Conservation (phyloP, 2,329 filamentous ascomycete species). For the Stachybotrys echinatus region DNA sequence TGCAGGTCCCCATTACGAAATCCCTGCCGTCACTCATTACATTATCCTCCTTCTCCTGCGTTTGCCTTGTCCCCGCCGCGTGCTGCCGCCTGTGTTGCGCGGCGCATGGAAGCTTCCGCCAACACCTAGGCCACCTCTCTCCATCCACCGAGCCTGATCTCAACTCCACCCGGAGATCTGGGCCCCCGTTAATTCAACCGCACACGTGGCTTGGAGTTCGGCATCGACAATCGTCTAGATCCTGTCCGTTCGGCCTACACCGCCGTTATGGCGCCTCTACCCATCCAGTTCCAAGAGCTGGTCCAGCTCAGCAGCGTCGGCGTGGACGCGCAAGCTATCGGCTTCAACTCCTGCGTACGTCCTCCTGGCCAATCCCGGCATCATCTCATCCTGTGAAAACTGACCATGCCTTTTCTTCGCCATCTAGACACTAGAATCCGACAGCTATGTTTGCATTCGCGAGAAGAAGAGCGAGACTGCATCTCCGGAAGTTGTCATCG, state of each 20-base stretch:
- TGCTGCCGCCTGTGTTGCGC: constrained; percentile 20
- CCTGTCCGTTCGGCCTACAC: constrained; percentile 4
- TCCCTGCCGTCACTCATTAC: constrained; percentile 14
- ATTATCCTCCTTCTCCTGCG: constrained; percentile 9
- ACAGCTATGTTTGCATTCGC: constrained; percentile 91
- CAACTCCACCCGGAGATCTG: constrained; percentile 13
- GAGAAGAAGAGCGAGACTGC: constrained; percentile 84
- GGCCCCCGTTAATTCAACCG: not conserved
- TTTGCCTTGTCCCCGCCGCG: constrained; percentile 8
- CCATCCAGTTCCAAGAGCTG: constrained; percentile 91
- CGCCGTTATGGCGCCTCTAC: constrained; percentile 61
- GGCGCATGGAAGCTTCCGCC: constrained; percentile 33
- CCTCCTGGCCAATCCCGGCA: constrained; percentile 8
- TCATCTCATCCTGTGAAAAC: constrained; percentile 4
- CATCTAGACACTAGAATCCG: constrained; percentile 88
- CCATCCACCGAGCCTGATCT: constrained; percentile 16
- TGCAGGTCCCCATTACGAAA: not conserved
- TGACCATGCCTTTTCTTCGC: constrained; percentile 11
- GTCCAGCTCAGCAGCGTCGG: constrained; percentile 57
- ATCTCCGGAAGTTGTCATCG: constrained; percentile 90
- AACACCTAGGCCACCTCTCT: constrained; percentile 13
- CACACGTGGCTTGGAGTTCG: not conserved
- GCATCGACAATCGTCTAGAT: not conserved
- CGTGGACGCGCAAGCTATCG: constrained; percentile 52
- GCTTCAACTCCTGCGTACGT: constrained; percentile 75